Evolutionary conservation across 2,329 filamentous ascomycete genomes (phyloP), one percentile per base, ranked within the genome.

Genomic region (Apiospora hydei): DNA sequence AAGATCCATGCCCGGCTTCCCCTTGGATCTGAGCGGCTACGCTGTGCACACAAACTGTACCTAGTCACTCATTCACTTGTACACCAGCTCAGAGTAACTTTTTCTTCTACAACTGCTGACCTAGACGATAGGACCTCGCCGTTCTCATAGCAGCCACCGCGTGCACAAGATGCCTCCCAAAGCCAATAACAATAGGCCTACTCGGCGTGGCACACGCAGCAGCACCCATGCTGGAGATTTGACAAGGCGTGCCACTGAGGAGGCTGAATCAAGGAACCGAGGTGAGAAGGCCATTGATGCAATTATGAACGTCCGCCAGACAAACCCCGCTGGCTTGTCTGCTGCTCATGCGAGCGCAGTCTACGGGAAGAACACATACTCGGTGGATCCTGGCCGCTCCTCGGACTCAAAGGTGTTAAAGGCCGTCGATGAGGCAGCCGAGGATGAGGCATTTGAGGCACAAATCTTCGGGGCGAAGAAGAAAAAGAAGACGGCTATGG

Each of bases 231-330:
- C 57, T 41, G 57, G 57, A n/a, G 34, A 41, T 41, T 38, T 34
- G 18, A 64, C 57, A 38, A 69, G 68, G 24, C 68, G 68, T 24
- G 68, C 68, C 10, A n/a, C 68, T 47, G 46, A 57, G 38, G 68
- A 51, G n/a, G 68, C 68, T 43, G 68, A 43, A 43, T 69, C 68
- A 26, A 47, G 68, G 46, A 69, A 51, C 21, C 46, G 68, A 69
- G 68, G 68, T 57, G 68, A 69, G 68, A 69, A 18, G 46, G 47
- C 44, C 47, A 53, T 53, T 53, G 47, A 51, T 24, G 16, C 68
- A n/a, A 57, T 69, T 41, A 69, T 69, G 68, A 51, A 69, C 24
- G 47, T 57, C 26, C 47, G 68, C 68, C 68, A 57, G 68, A 51
- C 30, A 26, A 69, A 51, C 47, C 46, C 47, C 11, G 47, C n/a